Evolutionary conservation across 768 basidiomycete species (phyloP), one percentile per base, ranked within the genome.

Genomic region (Leccinum boreale): DNA sequence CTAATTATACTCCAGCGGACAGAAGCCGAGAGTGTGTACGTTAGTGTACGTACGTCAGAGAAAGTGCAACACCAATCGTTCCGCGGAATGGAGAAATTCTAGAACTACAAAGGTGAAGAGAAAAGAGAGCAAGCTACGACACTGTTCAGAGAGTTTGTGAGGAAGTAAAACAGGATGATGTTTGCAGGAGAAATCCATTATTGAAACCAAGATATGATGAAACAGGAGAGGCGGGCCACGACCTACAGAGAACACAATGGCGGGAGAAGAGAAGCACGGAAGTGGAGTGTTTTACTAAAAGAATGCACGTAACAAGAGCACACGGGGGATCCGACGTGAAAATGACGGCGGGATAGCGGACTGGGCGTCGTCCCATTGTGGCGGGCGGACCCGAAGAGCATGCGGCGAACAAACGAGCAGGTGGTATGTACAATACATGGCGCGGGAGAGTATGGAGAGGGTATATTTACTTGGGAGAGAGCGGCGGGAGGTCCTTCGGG

Each of bases 341-440:
- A 5, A 42, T 42, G 39, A 11, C 39, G 42, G 42, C 39, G 39
- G 39, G 39, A 42, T 42, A 19, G 39, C n/a, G n/a, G 39, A 3
- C 8, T 42, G 42, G n/a, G 42, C 42, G n/a, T 11, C 17, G 39
- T 42, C 42, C 10, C 10, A 42, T 19, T 42, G n/a, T 42, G 39
- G 39, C n/a, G 42, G 10, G 42, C 42, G 42, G 42, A 42, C 17
- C 42, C 42, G 42, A 42, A 42, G 42, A 42, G 42, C n/a, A 42
- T 11, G 42, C 10, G 10, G n/a, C 3, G n/a, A 47, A 50, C 31
- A 42, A 52, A 33, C 5, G 59, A 53, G 36, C 9, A 15, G n/a
- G 29, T n/a, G 54, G 26, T 62, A 49, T 60, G 45, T 31, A 57
- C 54, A 21, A 28, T 54, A 29, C 48, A 35, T 26, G 29, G 19